These are phyloP conservation scores for Oleoguttula mirabilis DNA, from an alignment of 495 filamentous ascomycete genomes.

Conservation along the genomic window DNA sequence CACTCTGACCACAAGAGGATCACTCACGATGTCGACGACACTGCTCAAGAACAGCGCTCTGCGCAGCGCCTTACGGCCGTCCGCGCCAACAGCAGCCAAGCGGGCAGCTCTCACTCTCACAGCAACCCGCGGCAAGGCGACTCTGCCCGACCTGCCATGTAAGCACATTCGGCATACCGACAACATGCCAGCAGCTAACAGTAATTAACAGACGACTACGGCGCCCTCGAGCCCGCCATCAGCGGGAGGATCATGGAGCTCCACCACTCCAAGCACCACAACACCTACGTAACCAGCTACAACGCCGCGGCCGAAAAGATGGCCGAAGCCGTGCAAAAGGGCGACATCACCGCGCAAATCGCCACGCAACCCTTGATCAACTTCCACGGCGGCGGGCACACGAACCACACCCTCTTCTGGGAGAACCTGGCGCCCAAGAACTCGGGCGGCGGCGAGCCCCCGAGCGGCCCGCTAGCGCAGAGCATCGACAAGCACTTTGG, in stretches of 20 bases:
- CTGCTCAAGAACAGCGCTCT: slow-evolving; percentile 41
- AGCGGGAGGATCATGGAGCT: slow-evolving; percentile 98
- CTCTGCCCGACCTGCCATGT: slow-evolving; percentile 90
- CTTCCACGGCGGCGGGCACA: slow-evolving; percentile 88
- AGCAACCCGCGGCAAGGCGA: slow-evolving; percentile 78
- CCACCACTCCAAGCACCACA: slow-evolving; percentile 67
- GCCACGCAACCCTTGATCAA: slow-evolving; percentile 77
- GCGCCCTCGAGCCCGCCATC: slow-evolving; percentile 85
- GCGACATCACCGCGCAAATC: slow-evolving; percentile 58
- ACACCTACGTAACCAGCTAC: slow-evolving; percentile 64
- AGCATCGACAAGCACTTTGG: slow-evolving; percentile 72
- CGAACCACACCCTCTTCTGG: slow-evolving; percentile 92
- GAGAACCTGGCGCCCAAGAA: slow-evolving; percentile 72
- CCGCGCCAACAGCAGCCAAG: slow-evolving; percentile 37
- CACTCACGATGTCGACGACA: slow-evolving; percentile 40
- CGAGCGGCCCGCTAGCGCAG: slow-evolving; percentile 47
- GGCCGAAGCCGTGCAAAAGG: slow-evolving; percentile 42
- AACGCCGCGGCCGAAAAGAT: slow-evolving; percentile 54
- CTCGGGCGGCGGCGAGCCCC: slow-evolving; percentile 65
- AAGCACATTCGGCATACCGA: too few relatives aligned
- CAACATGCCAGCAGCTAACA: not conserved
- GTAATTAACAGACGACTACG: slow-evolving; percentile 32
- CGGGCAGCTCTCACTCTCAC: slow-evolving; percentile 52
- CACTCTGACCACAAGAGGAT: too few relatives aligned
- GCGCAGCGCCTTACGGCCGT: slow-evolving; percentile 42